phyloP scores from a whole-genome alignment of 345 rosid genomes.

The Corchorus capsularis region DNA sequence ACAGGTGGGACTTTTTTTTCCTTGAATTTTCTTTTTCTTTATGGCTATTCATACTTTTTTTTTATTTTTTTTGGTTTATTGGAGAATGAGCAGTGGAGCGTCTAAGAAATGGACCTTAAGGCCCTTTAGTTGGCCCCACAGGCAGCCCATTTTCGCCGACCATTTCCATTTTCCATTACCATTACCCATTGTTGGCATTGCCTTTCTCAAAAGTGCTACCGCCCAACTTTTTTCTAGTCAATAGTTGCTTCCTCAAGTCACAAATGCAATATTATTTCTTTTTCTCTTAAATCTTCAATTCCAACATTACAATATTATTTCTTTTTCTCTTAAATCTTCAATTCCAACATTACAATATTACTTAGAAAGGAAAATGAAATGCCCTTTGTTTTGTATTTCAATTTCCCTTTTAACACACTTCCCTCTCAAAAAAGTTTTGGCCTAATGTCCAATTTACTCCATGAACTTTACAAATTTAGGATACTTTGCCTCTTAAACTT shows the following conservation, averaged over 20 bases:
- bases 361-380: too few species aligned
- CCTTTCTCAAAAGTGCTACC: conserved; percentile 28
- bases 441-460: too few species aligned
- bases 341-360: too few species aligned
- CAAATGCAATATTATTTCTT: too few species aligned
- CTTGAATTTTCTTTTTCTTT: background rate
- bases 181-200: background rate
- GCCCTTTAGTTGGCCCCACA: conserved; percentile 25
- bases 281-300: too few species aligned
- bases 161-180: background rate
- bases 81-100: conserved; percentile 27
- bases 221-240: conserved; percentile 16
- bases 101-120: conserved; percentile 18
- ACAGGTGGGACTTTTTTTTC: background rate
- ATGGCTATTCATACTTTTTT: background rate
- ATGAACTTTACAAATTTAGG: too few species aligned
- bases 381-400: too few species aligned
- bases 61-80: background rate
- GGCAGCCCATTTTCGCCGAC: conserved; percentile 39
- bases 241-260: background rate
- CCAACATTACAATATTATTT: too few species aligned
- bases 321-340: too few species aligned
- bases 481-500: too few species aligned
- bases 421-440: too few species aligned
- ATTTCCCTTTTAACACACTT: too few species aligned